Base-by-base conservation (phyloP, 129 eudicot species). In the Arctium minus region DNA sequence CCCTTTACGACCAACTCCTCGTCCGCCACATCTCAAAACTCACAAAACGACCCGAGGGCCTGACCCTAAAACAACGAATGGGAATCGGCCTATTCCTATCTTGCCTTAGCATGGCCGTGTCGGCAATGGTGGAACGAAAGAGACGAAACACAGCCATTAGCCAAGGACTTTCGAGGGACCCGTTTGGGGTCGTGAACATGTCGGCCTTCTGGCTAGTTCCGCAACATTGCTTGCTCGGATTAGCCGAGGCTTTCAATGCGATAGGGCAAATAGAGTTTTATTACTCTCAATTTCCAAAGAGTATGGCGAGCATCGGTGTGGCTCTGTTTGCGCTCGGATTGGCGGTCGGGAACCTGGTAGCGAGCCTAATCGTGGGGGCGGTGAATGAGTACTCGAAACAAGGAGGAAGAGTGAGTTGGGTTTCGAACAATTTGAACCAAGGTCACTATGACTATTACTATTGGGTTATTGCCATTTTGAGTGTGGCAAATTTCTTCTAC, bases 391-490 rank as follows among this genome's bases (percentile, higher is more conserved):
- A 60, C 76, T 65, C 93, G 0, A 86, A 79, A 46, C 77, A 78
- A 35, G 92, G 93, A 4, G 97, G 90, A 13, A 73, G 77, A 32
- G 85, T 68, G 33, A 90, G 94, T 75, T 94, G 98, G 98, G 88
- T 94, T 18, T 80, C 91, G 15, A 81, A 78, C 39, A 89, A 92
- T 72, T 74, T 94, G 27, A 94, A 94, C 80, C 81, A 80, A 85
- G 97, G 92, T 67, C 97, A 87, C 70, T 91, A 88, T 83, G 98
- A 94, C 48, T 91, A 92, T 50, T 94, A 94, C 64, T 90, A 92
- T 73, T 91, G 94, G 98, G 53, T 91, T 50, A 89, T 94, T 40
- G 65, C 89, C 6, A 39, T 74, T 36, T 15, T 92, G 74, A 78
- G 92, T 83, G 78, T 89, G 13, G 88, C 65, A n/a, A 94, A 91